Evolutionary conservation across 768 basidiomycete species (phyloP).

Genomic region (Boletus sensibilis): DNA sequence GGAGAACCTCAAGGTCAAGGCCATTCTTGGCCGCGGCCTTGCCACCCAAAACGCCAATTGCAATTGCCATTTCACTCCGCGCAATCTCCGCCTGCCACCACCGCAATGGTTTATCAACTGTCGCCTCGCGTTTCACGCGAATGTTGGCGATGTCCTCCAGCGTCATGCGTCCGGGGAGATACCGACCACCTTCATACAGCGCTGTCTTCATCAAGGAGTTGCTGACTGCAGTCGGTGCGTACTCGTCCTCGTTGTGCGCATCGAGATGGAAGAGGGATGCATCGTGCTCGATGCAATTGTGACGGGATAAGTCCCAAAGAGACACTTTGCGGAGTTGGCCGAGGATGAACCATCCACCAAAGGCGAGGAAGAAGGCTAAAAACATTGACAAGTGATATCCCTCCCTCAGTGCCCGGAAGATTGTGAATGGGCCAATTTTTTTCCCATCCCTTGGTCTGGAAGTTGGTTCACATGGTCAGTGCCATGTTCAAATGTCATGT

Average conservation of each 20-base stretch:
- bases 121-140: constrained; percentile 49
- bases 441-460: constrained; percentile 51
- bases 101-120: constrained; percentile 37
- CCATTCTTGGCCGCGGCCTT: constrained; percentile 39
- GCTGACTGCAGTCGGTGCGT: constrained; percentile 48
- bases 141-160: constrained; percentile 44
- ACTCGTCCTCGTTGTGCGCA: constrained; percentile 43
- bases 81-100: constrained; percentile 56
- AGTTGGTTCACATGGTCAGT: background rate
- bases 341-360: constrained; percentile 48
- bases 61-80: constrained; percentile 64
- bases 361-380: constrained; percentile 47
- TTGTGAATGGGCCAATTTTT: constrained; percentile 39
- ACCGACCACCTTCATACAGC: constrained; percentile 35
- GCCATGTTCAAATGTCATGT: background rate
- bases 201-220: constrained; percentile 40
- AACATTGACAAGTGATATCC: constrained; percentile 51
- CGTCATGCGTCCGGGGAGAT: constrained; percentile 29
- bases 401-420: constrained; percentile 43
- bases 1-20: constrained; percentile 46
- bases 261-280: constrained; percentile 54
- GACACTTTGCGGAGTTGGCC: constrained; percentile 35
- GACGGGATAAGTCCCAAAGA: constrained; percentile 42
- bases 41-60: constrained; percentile 48
- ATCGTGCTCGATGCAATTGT: constrained; percentile 56